Base-by-base conservation (phyloP, 2,329 filamentous ascomycete genomes). In the Helicocarpus griseus region DNA sequence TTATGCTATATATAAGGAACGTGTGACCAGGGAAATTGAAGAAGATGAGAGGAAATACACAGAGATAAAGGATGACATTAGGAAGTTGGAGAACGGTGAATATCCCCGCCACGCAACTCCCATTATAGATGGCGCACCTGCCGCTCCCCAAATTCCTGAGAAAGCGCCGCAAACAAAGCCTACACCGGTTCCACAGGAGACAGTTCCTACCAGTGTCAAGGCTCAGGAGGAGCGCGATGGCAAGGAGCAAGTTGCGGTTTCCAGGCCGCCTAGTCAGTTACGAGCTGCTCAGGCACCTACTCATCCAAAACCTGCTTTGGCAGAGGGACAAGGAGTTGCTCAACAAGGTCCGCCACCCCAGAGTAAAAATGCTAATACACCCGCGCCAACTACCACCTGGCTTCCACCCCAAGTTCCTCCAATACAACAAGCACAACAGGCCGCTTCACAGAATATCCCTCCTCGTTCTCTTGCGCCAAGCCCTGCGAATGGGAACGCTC, bases 1-100 rank as follows among this genome's bases (percentile, higher is more conserved):
- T 1, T 94, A 93, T 64, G 77, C 79, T 11, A 77, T 80, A 55
- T 96, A 94, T 65, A 79, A 83, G 56, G 80, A 85, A 43, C 74
- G 83, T 40, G 74, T 85, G 46, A 77, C 89, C n/a, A 73, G 74
- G 51, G 78, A 85, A 61, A 87, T 96, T 53, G 76, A 79, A 53
- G 80, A 86, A 51, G 85, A 93, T 55, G 90, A 96, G 71, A 77
- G 75, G 53, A 76, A 74, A 48, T 86, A 85, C 62, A 76, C 78
- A 24, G 70, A 71, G 17, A 69, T 91, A 40, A 78, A 82, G 65
- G 75, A 74, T 53, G 85, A 95, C 57, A 80, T 94, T 48, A 72
- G 75, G 36, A 77, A 82, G 53, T 77, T 93, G 46, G 81, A 90
- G 64, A 75, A 77, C 61, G 79, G 78, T 41, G 73, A 77, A 50